These are phyloP conservation scores for Babesia bovis DNA, from an alignment of 169 alveolate species.

Conservation along the genomic window DNA sequence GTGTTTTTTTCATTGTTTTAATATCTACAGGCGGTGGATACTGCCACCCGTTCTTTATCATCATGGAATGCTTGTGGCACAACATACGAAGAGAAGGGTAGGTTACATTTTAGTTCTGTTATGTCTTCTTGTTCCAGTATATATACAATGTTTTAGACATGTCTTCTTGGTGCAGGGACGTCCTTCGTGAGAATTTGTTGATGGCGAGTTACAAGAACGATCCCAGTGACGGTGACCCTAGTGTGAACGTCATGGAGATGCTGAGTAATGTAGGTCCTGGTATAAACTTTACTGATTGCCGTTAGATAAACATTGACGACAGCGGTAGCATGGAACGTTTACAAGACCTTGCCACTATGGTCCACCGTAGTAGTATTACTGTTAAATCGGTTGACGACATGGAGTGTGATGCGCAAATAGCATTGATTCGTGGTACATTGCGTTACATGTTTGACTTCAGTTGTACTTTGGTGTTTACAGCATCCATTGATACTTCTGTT, in stretches of 20 bases:
- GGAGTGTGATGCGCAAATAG: slow-evolving; percentile 82
- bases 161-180: slow-evolving; percentile 64
- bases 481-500: slow-evolving; percentile 31
- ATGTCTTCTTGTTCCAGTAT: neutral
- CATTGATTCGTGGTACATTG: slow-evolving; percentile 81
- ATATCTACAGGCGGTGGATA: slow-evolving; percentile 19
- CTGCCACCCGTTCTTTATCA: slow-evolving; percentile 65
- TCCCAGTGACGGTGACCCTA: slow-evolving; percentile 43
- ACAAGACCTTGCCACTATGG: slow-evolving; percentile 57
- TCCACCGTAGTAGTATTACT: slow-evolving; percentile 57
- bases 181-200: slow-evolving; percentile 49
- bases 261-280: slow-evolving; percentile 51
- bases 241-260: slow-evolving; percentile 66
- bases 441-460: slow-evolving; percentile 82
- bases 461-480: slow-evolving; percentile 55
- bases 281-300: neutral
- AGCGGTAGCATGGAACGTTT: slow-evolving; percentile 11
- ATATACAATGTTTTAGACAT: slow-evolving; percentile 27
- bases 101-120: neutral
- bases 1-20: too few species aligned
- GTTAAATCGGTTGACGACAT: slow-evolving; percentile 70
- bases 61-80: slow-evolving; percentile 86
- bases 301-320: slow-evolving; percentile 45
- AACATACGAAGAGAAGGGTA: slow-evolving; percentile 83
- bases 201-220: slow-evolving; percentile 63